A percentile compares a stretch with the other conserved stretches of the same genome.
phyloP scores from a whole-genome alignment of 768 basidiomycete species.

The Rhizopogon vinicolor region DNA sequence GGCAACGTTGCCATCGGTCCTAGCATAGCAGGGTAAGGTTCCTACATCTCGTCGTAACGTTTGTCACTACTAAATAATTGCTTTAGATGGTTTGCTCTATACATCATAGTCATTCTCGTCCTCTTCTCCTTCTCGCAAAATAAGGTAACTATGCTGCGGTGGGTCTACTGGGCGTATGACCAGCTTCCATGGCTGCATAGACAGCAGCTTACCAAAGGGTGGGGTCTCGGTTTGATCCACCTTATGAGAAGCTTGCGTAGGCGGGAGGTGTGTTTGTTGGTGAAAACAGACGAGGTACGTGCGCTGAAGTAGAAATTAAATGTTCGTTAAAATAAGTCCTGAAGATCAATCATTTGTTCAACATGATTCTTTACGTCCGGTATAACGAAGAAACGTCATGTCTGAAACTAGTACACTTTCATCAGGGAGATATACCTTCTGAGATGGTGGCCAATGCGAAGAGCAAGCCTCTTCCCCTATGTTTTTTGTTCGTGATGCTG shows the following conservation, averaged over 20 bases:
- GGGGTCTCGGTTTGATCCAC: slow-evolving; percentile 39
- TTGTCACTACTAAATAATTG: not conserved
- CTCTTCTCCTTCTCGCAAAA: slow-evolving; percentile 49
- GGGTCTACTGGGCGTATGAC: slow-evolving; percentile 60
- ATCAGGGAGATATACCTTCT: slow-evolving; percentile 53
- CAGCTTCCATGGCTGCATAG: slow-evolving; percentile 47
- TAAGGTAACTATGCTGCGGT: slow-evolving; percentile 49
- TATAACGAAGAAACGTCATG: slow-evolving; percentile 68
- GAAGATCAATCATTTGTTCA: slow-evolving; percentile 63
- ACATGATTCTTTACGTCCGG: slow-evolving; percentile 61
- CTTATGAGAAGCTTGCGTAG: slow-evolving; percentile 43
- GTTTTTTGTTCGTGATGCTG: not conserved
- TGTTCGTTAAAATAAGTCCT: not conserved
- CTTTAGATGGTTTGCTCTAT: slow-evolving; percentile 58
- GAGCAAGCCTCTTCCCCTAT: slow-evolving; percentile 26
- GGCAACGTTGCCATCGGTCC: slow-evolving; percentile 62
- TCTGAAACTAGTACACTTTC: slow-evolving; percentile 66
- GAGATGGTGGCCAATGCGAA: slow-evolving; percentile 72
- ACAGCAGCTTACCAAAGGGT: slow-evolving; percentile 31
- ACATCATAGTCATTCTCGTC: slow-evolving; percentile 45
- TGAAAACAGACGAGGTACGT: slow-evolving; percentile 61
- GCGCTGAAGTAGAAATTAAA: not conserved
- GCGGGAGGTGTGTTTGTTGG: slow-evolving; percentile 56
- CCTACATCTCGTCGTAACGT: not conserved
- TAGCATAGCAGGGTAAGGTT: slow-evolving; percentile 46